Evolutionary conservation across 2,329 filamentous ascomycete genomes (phyloP).

Genomic region (Dendryphion nanum): DNA sequence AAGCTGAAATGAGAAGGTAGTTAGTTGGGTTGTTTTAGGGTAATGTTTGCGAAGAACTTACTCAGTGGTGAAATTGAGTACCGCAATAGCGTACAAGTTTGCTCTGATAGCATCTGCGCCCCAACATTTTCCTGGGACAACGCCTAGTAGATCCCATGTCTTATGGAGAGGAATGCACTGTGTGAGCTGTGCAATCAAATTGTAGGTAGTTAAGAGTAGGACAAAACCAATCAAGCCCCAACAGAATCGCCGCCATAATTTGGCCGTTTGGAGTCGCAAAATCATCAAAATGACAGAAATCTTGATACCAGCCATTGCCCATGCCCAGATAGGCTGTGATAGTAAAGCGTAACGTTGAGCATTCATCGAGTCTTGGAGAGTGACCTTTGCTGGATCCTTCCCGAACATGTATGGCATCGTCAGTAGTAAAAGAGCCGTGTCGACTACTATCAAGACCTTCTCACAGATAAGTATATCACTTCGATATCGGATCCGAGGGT

Average conservation of each 20-base stretch:
- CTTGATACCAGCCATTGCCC: conserved; percentile 16
- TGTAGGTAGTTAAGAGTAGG: conserved; percentile 12
- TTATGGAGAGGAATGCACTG: conserved; percentile 16
- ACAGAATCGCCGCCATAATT: conserved; percentile 13
- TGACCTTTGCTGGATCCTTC: conserved; percentile 1
- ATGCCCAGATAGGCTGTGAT: conserved; percentile 15
- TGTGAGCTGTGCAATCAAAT: conserved; percentile 10
- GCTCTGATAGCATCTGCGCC: conserved; percentile 3
- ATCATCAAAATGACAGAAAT: conserved; percentile 17
- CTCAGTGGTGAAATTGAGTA: conserved; percentile 15
- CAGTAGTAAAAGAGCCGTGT: conserved; percentile 6
- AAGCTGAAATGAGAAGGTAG: no score
- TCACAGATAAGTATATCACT: neutral
- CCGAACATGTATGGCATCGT: conserved; percentile 7
- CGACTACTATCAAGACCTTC: conserved; percentile 6
- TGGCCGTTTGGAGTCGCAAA: conserved; percentile 12
- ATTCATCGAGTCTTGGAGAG: conserved; percentile 4
- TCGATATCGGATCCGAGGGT: neutral
- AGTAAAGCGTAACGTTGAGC: conserved; percentile 2
- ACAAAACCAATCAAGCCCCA: conserved; percentile 15
- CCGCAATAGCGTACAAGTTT: conserved; percentile 10
- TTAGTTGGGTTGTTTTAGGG: no score
- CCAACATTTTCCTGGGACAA: conserved; percentile 13
- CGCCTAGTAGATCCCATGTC: conserved; percentile 13
- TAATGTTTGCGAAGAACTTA: no score